Evolutionary conservation across 176 grass and related monocot species (phyloP).

Genomic region (Miscanthus lutarioriparius): DNA sequence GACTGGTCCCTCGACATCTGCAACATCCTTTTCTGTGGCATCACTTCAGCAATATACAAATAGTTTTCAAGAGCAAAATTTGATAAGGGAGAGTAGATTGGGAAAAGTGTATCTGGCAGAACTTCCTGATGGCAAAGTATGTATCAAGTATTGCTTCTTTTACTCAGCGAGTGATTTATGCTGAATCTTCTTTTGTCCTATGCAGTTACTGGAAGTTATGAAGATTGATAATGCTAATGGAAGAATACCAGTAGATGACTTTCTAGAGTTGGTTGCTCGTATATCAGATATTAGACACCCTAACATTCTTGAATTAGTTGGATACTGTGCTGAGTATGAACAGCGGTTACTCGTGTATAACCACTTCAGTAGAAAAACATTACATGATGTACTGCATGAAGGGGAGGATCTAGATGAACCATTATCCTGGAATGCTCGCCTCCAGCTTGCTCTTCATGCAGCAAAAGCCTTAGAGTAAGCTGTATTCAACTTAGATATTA

Average conservation of each 20-base stretch:
- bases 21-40: slow-evolving; percentile 68
- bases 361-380: slow-evolving; percentile 76
- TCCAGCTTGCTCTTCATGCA: slow-evolving; percentile 60
- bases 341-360: slow-evolving; percentile 84
- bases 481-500: slow-evolving; percentile 1
- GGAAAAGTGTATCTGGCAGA: slow-evolving; percentile 75
- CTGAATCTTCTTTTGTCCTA: slow-evolving; percentile 36
- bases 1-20: slow-evolving; percentile 59
- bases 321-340: slow-evolving; percentile 79
- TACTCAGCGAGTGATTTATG: slow-evolving; percentile 16
- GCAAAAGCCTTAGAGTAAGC: slow-evolving; percentile 90
- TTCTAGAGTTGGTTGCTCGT: slow-evolving; percentile 59
- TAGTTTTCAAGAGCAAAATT: slow-evolving; percentile 67
- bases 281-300: slow-evolving; percentile 78
- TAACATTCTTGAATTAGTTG: slow-evolving; percentile 78
- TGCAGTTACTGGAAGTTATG: slow-evolving; percentile 92
- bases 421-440: slow-evolving; percentile 67
- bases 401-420: slow-evolving; percentile 44
- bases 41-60: slow-evolving; percentile 87
- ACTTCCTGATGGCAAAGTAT: slow-evolving; percentile 64
- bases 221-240: slow-evolving; percentile 92
- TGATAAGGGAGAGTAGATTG: slow-evolving; percentile 75
- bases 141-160: slow-evolving; percentile 34
- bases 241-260: slow-evolving; percentile 66
- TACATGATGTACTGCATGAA: slow-evolving; percentile 68